These are phyloP conservation scores for Citrus cavaleriei DNA, from an alignment of 345 rosid genomes.

Conservation along the genomic window DNA sequence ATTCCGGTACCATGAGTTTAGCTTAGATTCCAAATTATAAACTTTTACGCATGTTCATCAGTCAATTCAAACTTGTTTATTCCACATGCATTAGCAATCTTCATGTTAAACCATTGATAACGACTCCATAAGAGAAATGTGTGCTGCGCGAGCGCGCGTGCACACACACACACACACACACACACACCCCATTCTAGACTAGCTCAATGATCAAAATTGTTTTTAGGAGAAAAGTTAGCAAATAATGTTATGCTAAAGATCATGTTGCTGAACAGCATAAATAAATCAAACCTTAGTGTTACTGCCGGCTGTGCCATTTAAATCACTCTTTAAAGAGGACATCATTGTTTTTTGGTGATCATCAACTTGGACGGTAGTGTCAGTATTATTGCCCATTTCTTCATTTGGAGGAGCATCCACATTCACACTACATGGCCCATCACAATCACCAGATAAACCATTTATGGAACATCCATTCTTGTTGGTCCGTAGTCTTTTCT, in stretches of 20 bases:
- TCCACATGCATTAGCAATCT: not conserved
- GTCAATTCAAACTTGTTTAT: not conserved
- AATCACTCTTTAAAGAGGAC: slow-evolving; percentile 9
- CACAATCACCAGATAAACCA: slow-evolving; percentile 9
- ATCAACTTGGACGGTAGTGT: slow-evolving; percentile 6
- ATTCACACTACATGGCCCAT: slow-evolving; percentile 13
- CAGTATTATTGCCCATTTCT: slow-evolving; percentile 8
- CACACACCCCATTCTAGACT: not conserved
- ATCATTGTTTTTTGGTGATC: slow-evolving; percentile 13
- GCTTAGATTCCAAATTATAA: not conserved
- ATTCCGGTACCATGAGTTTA: not conserved
- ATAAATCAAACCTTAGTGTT: slow-evolving; percentile 12
- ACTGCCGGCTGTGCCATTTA: slow-evolving; percentile 7
- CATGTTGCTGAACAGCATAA: not conserved
- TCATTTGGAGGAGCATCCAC: slow-evolving; percentile 15
- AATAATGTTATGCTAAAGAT: not conserved
- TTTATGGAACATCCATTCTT: not conserved
- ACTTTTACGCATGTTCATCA: not conserved
- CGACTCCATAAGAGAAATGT: no score
- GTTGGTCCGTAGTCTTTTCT: not conserved
- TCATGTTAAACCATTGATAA: not conserved
- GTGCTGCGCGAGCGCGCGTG: no score
- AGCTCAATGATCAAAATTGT: not conserved
- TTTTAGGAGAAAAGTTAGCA: not conserved
- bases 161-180: no score